phyloP scores from a whole-genome alignment of 176 grass and related monocot genomes.

The Aegilops sharonensis region DNA sequence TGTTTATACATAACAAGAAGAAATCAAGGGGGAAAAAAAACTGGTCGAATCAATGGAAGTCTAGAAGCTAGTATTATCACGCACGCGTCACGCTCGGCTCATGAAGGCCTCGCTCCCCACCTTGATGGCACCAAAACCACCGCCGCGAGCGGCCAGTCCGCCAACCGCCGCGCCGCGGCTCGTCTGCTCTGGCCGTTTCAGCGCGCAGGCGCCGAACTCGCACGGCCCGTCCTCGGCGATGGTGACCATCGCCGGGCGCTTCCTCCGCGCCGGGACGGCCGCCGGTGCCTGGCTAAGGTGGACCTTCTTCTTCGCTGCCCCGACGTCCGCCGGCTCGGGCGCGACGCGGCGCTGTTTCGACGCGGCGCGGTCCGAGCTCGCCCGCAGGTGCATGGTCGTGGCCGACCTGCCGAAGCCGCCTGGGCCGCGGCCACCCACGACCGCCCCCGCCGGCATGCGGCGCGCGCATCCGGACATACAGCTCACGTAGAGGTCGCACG shows the following conservation, averaged over 20 bases:
- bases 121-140: slow-evolving; percentile 15
- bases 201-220: slow-evolving; percentile 32
- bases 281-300: not conserved
- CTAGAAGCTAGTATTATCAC: too few relatives aligned
- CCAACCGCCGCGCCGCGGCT: slow-evolving; percentile 1
- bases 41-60: too few relatives aligned
- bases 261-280: not conserved
- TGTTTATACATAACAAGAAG: too few relatives aligned
- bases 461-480: slow-evolving; percentile 45
- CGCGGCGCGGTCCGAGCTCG: slow-evolving; percentile 24
- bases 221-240: slow-evolving; percentile 53
- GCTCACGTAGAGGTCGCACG: slow-evolving; percentile 66
- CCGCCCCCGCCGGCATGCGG: slow-evolving; percentile 6
- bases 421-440: slow-evolving; percentile 23
- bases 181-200: not conserved
- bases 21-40: too few relatives aligned
- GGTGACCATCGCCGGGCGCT: slow-evolving; percentile 21
- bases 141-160: not conserved
- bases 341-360: slow-evolving; percentile 30
- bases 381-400: slow-evolving; percentile 9
- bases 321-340: slow-evolving; percentile 1
- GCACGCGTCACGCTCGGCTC: not conserved
- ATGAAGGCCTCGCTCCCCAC: not conserved
- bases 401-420: slow-evolving; percentile 24
- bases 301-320: not conserved